Evolutionary conservation across 2,329 filamentous ascomycete species (phyloP).

Genomic region (Hypocreales sp.): DNA sequence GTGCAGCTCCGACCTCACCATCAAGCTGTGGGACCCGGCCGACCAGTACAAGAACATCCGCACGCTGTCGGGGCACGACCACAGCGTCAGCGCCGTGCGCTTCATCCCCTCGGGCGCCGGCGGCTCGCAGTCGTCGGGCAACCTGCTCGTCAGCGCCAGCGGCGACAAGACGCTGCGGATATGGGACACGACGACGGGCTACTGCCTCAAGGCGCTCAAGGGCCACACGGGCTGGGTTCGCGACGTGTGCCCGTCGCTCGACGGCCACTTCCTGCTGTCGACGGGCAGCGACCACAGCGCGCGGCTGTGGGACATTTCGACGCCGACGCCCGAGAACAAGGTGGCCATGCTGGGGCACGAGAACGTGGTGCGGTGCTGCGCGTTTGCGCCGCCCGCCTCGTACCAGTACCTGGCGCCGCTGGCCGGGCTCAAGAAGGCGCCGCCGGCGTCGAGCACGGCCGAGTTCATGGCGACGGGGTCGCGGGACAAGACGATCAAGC

Average conservation of each 20-base stretch:
- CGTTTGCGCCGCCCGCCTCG: conserved; percentile 64
- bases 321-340: conserved; percentile 49
- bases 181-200: conserved; percentile 86
- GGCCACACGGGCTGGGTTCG: conserved; percentile 82
- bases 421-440: conserved; percentile 71
- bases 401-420: conserved; percentile 65
- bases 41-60: conserved; percentile 90
- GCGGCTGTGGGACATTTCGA: conserved; percentile 68
- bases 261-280: conserved; percentile 69
- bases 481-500: conserved; percentile 75
- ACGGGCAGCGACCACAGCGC: conserved; percentile 69
- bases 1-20: conserved; percentile 75
- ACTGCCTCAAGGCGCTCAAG: conserved; percentile 71
- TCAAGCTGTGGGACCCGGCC: conserved; percentile 87
- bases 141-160: conserved; percentile 71
- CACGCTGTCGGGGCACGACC: conserved; percentile 82
- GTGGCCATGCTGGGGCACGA: conserved; percentile 73
- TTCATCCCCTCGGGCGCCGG: conserved; percentile 74
- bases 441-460: conserved; percentile 55
- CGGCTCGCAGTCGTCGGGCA: conserved; percentile 63
- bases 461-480: conserved; percentile 85
- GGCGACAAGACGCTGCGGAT: conserved; percentile 71
- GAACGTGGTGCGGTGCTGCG: conserved; percentile 71
- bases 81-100: conserved; percentile 72
- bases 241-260: conserved; percentile 66